Base-by-base conservation (phyloP, 352 stramenopile genomes). In the Globisporangium radiosum region DNA sequence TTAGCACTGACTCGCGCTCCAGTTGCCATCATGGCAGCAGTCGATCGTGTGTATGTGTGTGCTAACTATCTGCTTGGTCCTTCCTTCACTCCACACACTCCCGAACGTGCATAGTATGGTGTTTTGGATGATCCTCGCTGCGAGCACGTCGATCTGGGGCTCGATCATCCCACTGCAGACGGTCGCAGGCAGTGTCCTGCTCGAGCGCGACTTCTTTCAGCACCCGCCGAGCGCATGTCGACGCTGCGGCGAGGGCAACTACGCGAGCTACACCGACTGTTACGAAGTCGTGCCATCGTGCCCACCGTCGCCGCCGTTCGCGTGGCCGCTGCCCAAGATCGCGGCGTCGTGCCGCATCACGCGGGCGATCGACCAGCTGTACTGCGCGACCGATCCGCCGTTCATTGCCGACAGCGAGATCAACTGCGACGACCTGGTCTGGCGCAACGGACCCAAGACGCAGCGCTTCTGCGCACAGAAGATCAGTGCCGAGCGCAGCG, bases 131-230 rank as follows among this genome's bases (percentile, higher is more conserved):
- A 69, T 96, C 4, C 66, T 72, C 3, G 40, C 88, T 0, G 75
- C 68, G 15, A 92, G 81, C 63, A 48, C 95, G 4, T 71, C 86
- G 0, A 69, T 93, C 7, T 97, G 95, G 65, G 87, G 81, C 15
- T 85, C 73, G 33, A 76, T 95, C 36, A 65, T 95, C 14, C 86
- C 88, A 7, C 95, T 95, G 49, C 95, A 96, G 58, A 92, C 79
- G 51, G 81, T 97, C 4, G 78, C 85, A 3, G 74, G 68, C 14
- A 86, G 76, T 25, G 67, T 96, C 38, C 54, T 96, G 14, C 68
- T 94, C 48, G 84, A 96, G 55, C 68, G 85, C 37, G 76, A 92
- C 60, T 93, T 70, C 43, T 81, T 80, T 45, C 65, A 64, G 3
- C 42, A 33, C 1, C 72, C 70, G 17, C 74, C 74, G 1, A 9